Percentiles rank a stretch among this genome's conserved stretches.
phyloP scores from a whole-genome alignment of 495 filamentous ascomycete genomes.

The Penicillium daleae region DNA sequence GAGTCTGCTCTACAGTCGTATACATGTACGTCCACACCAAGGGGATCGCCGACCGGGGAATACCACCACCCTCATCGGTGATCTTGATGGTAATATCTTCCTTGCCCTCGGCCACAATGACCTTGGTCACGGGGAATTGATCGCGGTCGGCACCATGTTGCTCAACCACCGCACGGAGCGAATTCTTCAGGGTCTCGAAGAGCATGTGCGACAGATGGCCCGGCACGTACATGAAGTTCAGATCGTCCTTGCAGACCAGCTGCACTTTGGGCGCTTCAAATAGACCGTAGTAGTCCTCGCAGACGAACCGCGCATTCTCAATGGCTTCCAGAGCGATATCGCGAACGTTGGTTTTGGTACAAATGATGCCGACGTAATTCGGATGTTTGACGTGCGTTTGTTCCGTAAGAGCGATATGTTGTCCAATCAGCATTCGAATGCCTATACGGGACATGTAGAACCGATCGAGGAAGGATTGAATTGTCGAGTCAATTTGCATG shows the following conservation, averaged over 20 bases:
- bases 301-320: constrained; percentile 97
- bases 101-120: constrained; percentile 94
- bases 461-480: constrained; percentile 94
- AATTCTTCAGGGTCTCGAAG: constrained; percentile 99
- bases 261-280: constrained; percentile 97
- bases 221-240: constrained; percentile 99
- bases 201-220: constrained; percentile 98
- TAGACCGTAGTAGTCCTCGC: constrained; percentile 97
- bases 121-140: constrained; percentile 93
- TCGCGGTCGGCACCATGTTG: constrained; percentile 93
- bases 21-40: constrained; percentile 99
- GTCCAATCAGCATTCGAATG: constrained; percentile 97
- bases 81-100: constrained; percentile 99
- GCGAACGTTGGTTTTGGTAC: constrained; percentile 95
- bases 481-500: constrained; percentile 97
- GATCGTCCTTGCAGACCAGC: constrained; percentile 87
- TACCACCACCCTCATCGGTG: constrained; percentile 94
- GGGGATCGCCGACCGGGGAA: constrained; percentile 87
- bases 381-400: constrained; percentile 85
- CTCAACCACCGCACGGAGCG: constrained; percentile 93
- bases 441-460: constrained; percentile 99
- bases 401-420: constrained; percentile 95
- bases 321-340: constrained; percentile 96
- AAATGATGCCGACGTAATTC: constrained; percentile 97
- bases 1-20: constrained; percentile 94